A percentile compares a stretch with the other conserved stretches of the same genome.
Evolutionary conservation across 1,284 basidiomycete genomes (phyloP).

Genomic region (Omphalotus olearius): DNA sequence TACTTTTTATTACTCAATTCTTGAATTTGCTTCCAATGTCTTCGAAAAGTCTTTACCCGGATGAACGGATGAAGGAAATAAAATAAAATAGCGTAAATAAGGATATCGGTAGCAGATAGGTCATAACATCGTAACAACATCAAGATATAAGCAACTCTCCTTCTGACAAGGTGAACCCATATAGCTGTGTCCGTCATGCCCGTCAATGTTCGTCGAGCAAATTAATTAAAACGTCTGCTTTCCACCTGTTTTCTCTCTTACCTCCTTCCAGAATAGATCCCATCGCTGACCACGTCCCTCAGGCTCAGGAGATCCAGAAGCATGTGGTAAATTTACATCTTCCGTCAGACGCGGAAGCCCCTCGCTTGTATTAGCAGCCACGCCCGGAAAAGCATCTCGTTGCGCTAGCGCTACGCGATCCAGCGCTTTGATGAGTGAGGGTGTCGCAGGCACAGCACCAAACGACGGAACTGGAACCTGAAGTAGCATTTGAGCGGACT

Average conservation of each 20-base stretch:
- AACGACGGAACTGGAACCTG: conserved; percentile 19
- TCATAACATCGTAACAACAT: too few species aligned
- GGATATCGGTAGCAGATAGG: too few species aligned
- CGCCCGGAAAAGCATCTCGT: conserved; percentile 37
- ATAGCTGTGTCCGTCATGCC: too few species aligned
- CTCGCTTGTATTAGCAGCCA: background rate
- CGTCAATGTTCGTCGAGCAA: too few species aligned
- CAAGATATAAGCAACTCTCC: too few species aligned
- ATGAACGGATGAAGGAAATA: too few species aligned
- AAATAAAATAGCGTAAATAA: too few species aligned
- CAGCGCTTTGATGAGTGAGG: conserved; percentile 55
- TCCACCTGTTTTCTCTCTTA: conserved; percentile 20
- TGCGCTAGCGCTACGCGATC: conserved; percentile 54
- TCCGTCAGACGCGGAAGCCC: background rate
- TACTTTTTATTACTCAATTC: too few species aligned
- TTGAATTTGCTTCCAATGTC: too few species aligned
- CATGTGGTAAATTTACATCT: background rate
- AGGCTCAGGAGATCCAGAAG: background rate
- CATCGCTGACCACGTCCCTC: conserved; percentile 26
- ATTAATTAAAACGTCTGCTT: too few species aligned
- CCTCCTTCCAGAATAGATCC: conserved; percentile 49
- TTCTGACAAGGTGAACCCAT: too few species aligned
- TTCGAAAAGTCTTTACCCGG: too few species aligned
- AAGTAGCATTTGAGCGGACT: background rate
- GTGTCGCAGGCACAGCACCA: conserved; percentile 51